phyloP scores from a whole-genome alignment of 2,329 filamentous ascomycete genomes.

The Hypoxylon sp. region DNA sequence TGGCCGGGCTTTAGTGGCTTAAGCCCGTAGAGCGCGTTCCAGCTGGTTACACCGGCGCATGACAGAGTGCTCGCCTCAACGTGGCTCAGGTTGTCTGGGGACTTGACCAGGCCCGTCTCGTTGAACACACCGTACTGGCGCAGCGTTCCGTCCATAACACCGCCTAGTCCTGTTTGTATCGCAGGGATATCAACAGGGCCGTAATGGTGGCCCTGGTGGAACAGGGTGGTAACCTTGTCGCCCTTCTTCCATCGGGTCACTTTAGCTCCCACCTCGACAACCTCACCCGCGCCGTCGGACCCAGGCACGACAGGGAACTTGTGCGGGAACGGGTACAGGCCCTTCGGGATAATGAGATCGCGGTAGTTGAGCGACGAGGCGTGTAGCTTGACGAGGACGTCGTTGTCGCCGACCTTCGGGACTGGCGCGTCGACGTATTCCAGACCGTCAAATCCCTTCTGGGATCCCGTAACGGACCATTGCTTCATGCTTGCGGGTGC shows the following conservation, averaged over 20 bases:
- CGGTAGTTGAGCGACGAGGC: slow-evolving; percentile 64
- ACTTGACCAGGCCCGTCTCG: slow-evolving; percentile 71
- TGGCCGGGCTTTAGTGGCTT: slow-evolving; percentile 61
- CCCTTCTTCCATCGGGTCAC: slow-evolving; percentile 59
- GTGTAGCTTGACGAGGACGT: slow-evolving; percentile 73
- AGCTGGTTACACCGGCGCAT: slow-evolving; percentile 69
- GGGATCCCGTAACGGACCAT: slow-evolving; percentile 62
- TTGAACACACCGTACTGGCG: slow-evolving; percentile 72
- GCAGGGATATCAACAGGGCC: slow-evolving; percentile 50
- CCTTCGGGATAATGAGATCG: slow-evolving; percentile 59
- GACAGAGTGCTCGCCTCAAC: slow-evolving; percentile 64
- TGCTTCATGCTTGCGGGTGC: slow-evolving; percentile 56
- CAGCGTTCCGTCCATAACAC: slow-evolving; percentile 71
- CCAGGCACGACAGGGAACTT: slow-evolving; percentile 56
- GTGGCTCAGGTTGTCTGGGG: slow-evolving; percentile 63
- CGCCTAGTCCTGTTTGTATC: slow-evolving; percentile 68
- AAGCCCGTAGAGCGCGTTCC: slow-evolving; percentile 71
- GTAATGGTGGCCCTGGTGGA: slow-evolving; percentile 63
- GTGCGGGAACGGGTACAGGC: slow-evolving; percentile 56
- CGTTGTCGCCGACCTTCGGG: slow-evolving; percentile 70
- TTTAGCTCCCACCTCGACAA: slow-evolving; percentile 59
- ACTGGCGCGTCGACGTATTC: slow-evolving; percentile 61
- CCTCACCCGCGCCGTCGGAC: slow-evolving; percentile 62
- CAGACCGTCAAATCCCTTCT: slow-evolving; percentile 67
- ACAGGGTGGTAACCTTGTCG: slow-evolving; percentile 66